Percentiles rank a stretch among this genome's conserved stretches.
phyloP scores from a whole-genome alignment of 192 early-diverging fungal genomes.

The Irineochytrium annulatum region DNA sequence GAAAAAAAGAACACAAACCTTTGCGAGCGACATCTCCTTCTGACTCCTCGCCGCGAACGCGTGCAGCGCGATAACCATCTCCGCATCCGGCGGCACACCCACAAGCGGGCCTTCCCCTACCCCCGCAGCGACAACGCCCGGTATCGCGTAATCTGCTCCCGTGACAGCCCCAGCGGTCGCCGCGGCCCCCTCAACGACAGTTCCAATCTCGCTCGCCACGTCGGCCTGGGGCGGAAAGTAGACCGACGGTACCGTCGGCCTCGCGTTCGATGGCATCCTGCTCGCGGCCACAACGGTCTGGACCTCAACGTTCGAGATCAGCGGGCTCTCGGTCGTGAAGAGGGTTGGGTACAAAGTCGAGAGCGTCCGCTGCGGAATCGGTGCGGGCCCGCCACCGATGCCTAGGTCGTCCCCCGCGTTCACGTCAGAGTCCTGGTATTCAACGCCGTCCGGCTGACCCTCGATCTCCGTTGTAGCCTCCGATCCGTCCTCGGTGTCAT shows the following conservation, averaged over 20 bases:
- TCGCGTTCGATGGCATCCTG: slow-evolving; percentile 3
- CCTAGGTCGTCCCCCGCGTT: background rate
- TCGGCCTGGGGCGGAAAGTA: slow-evolving; percentile 40
- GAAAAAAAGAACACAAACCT: slow-evolving; percentile 23
- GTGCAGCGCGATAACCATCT: slow-evolving; percentile 38
- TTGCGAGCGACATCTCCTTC: slow-evolving; percentile 41
- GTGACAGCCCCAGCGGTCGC: background rate
- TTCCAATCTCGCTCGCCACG: slow-evolving; percentile 38
- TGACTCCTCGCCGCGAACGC: slow-evolving; percentile 31
- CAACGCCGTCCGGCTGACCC: background rate
- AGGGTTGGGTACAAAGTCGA: slow-evolving; percentile 30
- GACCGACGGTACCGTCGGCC: slow-evolving; percentile 24
- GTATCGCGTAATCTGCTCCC: background rate
- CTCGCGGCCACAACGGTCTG: background rate
- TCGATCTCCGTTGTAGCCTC: background rate
- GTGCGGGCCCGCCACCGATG: background rate
- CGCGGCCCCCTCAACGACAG: slow-evolving; percentile 25
- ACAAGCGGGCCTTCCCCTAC: slow-evolving; percentile 12
- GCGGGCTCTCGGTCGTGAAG: slow-evolving; percentile 20
- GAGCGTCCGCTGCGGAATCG: slow-evolving; percentile 9
- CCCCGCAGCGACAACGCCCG: slow-evolving; percentile 4
- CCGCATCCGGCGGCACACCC: slow-evolving; percentile 8
- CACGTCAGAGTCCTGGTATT: background rate
- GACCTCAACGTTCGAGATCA: slow-evolving; percentile 2
- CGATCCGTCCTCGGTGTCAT: background rate